phyloP scores from a whole-genome alignment of 2,329 filamentous ascomycete species.

The Lojkania enalia region DNA sequence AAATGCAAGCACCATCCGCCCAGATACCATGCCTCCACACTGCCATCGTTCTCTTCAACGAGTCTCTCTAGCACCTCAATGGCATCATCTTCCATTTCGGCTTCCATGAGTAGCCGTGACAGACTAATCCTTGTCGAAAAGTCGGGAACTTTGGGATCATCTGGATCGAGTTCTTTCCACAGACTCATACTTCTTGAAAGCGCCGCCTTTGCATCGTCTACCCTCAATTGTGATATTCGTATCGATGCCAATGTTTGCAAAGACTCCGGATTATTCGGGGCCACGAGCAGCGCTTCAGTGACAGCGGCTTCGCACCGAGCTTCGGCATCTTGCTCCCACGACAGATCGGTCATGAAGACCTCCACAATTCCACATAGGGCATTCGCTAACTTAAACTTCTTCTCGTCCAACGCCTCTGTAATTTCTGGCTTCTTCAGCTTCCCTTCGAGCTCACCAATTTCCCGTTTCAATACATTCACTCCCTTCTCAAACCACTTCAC shows the following conservation, averaged over 20 bases:
- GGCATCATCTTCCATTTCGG: constrained; percentile 81
- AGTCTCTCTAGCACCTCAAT: constrained; percentile 83
- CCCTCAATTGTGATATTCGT: constrained; percentile 80
- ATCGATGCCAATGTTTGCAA: constrained; percentile 95
- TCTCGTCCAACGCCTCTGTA: constrained; percentile 59
- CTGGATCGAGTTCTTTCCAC: constrained; percentile 78
- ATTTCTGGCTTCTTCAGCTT: constrained; percentile 43
- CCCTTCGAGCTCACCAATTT: constrained; percentile 66
- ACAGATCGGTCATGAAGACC: constrained; percentile 98
- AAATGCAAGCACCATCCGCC: constrained; percentile 92
- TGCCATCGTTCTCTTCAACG: constrained; percentile 85
- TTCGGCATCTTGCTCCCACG: constrained; percentile 89
- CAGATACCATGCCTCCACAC: constrained; percentile 95
- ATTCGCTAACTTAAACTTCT: constrained; percentile 80
- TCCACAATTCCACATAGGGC: constrained; percentile 94
- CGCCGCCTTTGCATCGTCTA: constrained; percentile 78
- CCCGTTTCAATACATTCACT: constrained; percentile 69
- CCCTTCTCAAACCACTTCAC: constrained; percentile 68
- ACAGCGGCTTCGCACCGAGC: constrained; percentile 82
- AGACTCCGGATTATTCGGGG: constrained; percentile 81
- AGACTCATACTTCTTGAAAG: constrained; percentile 76
- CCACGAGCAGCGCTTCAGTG: constrained; percentile 85
- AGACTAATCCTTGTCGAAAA: constrained; percentile 86
- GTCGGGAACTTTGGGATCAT: constrained; percentile 74
- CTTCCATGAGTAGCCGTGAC: constrained; percentile 84